phyloP scores from a whole-genome alignment of 768 basidiomycete genomes.

The Boletus subcaerulescens region DNA sequence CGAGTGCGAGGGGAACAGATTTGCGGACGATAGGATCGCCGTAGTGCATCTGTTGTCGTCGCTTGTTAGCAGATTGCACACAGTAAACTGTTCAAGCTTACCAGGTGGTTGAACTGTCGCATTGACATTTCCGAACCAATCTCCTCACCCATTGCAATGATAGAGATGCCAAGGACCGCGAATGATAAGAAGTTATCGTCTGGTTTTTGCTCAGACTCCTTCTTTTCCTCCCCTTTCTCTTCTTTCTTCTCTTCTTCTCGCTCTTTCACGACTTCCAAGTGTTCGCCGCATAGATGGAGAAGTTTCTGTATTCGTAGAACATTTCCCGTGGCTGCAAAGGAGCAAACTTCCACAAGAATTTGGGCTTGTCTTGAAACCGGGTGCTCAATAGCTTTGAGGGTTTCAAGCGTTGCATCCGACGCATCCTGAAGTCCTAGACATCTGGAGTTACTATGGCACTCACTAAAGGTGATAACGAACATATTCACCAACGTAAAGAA shows the following conservation, averaged over 20 bases:
- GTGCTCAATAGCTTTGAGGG: constrained; percentile 90
- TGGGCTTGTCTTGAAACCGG: constrained; percentile 88
- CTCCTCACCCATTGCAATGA: constrained; percentile 98
- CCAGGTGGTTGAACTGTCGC: constrained; percentile 95
- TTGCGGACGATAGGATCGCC: constrained; percentile 92
- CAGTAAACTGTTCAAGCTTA: constrained; percentile 36
- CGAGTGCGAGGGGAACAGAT: constrained; percentile 91
- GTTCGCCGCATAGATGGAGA: constrained; percentile 92
- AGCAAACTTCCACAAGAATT: constrained; percentile 89
- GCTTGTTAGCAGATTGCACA: constrained; percentile 13
- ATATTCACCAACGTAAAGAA: constrained; percentile 82
- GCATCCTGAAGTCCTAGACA: constrained; percentile 81
- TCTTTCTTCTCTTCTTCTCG: constrained; percentile 45
- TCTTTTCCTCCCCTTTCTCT: constrained; percentile 61
- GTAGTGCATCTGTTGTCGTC: constrained; percentile 84
- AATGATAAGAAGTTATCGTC: constrained; percentile 89
- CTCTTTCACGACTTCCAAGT: constrained; percentile 54
- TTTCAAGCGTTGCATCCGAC: constrained; percentile 91
- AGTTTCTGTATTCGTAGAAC: constrained; percentile 90
- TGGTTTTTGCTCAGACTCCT: constrained; percentile 48
- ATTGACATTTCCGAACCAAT: constrained; percentile 98
- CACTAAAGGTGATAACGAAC: background rate
- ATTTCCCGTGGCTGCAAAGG: constrained; percentile 93
- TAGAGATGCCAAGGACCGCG: constrained; percentile 88
- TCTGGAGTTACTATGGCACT: constrained; percentile 6